Conservation (phyloP, 345 rosid genomes). For the Zanthoxylum bungeanum region DNA sequence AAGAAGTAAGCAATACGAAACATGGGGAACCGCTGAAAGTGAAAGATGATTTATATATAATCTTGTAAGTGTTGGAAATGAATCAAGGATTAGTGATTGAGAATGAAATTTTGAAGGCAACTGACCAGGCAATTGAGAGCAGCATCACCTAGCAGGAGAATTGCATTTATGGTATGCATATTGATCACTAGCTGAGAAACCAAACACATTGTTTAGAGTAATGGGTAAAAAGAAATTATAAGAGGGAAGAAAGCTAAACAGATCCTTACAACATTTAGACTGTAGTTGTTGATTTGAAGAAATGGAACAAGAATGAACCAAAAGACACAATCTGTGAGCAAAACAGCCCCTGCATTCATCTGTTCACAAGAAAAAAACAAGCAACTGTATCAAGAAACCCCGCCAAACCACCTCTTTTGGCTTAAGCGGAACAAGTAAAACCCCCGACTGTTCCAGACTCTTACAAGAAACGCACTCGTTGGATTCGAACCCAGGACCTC, state of each 20-base stretch:
- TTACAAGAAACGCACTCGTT: too few relatives aligned
- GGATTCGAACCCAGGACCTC: too few relatives aligned
- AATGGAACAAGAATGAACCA: constrained; percentile 93
- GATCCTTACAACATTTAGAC: constrained; percentile 64
- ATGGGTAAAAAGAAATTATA: neutral
- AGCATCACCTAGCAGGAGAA: constrained; percentile 78
- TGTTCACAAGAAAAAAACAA: constrained; percentile 25
- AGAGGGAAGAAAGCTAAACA: neutral
- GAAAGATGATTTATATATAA: neutral
- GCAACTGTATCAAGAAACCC: neutral
- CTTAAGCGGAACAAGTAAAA: too few relatives aligned
- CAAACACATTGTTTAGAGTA: neutral
- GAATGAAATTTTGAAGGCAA: neutral
- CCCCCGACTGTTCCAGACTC: too few relatives aligned
- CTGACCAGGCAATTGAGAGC: constrained; percentile 79
- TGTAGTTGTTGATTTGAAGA: constrained; percentile 68
- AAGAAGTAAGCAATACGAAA: constrained; percentile 93
- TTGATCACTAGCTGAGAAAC: constrained; percentile 59
- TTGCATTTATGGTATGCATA: constrained; percentile 80
- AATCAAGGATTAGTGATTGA: neutral
- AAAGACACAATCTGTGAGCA: constrained; percentile 89
- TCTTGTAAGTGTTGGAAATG: constrained; percentile 2
- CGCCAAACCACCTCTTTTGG: neutral
- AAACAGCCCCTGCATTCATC: constrained; percentile 96
- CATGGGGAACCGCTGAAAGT: constrained; percentile 70